A percentile compares a stretch with the other conserved stretches of the same genome.
Conservation (phyloP, 2,329 filamentous ascomycete species). For the Fusarium denticulatum region DNA sequence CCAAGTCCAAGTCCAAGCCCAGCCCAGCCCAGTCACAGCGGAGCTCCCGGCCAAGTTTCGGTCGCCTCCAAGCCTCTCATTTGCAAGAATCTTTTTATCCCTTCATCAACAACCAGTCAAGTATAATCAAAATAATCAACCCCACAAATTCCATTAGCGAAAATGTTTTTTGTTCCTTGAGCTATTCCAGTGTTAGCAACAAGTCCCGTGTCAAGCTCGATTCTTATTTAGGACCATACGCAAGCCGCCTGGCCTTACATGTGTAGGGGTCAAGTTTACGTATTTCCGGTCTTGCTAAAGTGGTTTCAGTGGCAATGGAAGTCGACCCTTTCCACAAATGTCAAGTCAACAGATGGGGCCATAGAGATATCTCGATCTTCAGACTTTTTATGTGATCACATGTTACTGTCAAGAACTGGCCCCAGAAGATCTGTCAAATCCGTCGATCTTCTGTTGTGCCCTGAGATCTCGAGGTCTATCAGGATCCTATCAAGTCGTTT, state of each 20-base stretch:
- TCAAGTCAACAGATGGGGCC: conserved; percentile 18
- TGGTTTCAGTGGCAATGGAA: conserved; percentile 24
- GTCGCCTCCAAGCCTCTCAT: conserved; percentile 22
- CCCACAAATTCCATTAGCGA: background rate
- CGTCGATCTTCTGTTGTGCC: background rate
- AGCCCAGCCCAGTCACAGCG: conserved; percentile 3
- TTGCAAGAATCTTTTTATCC: background rate
- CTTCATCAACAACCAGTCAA: conserved; percentile 5
- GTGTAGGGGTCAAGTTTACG: background rate
- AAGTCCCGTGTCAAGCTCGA: background rate
- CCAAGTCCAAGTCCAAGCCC: conserved; percentile 2
- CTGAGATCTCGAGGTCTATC: background rate
- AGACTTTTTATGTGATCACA: background rate
- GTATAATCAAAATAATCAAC: background rate
- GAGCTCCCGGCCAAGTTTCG: conserved; percentile 32
- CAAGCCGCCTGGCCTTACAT: conserved; percentile 4
- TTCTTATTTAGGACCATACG: background rate
- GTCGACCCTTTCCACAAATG: background rate
- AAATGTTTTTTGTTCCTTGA: background rate
- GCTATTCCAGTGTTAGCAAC: conserved; percentile 1
- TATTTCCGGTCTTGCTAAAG: background rate
- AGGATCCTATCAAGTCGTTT: background rate
- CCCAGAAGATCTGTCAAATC: background rate
- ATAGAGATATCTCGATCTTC: conserved; percentile 10
- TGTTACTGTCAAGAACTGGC: conserved; percentile 27